Evolutionary conservation across 768 basidiomycete genomes (phyloP), one percentile per base, ranked within the genome.

Genomic region (Lactarius evosmus): DNA sequence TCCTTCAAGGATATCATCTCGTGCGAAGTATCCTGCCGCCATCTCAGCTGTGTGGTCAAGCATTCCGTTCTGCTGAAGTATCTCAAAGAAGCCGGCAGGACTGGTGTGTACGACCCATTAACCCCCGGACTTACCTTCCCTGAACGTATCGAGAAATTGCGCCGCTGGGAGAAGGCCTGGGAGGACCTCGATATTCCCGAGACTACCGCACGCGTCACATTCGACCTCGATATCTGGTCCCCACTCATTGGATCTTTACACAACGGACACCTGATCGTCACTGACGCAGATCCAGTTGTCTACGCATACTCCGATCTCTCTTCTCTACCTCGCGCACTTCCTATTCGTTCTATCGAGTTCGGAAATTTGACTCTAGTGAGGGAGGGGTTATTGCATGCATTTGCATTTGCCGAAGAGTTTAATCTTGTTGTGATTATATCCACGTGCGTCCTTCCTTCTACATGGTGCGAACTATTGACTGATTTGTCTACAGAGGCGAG

Each of bases 211-310:
- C 55, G 59, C n/a, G 51, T 65, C 32, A 65, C 59, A 7, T 65
- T 65, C 59, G 59, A 65, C 55, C 44, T 65, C 6, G 40, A 65
- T 38, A 56, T 52, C 22, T 65, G 64, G 64, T 61, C 64, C 25
- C 64, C 64, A n/a, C 64, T 65, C 55, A 57, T 61, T 34, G 64
- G 64, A 19, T 65, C 64, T 2, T 52, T 65, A 55, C 64, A 65
- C 32, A 56, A 61, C 7, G 64, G 64, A 2, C 60, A 65, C 50
- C 19, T 65, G 11, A 52, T 65, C 49, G 60, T 61, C 38, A 61
- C 64, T 4, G 59, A 57, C 55, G 59, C 58, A 11, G 49, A 65
- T 51, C 64, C 64, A 17, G 54, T 61, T 30, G 50, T 65, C 60
- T 65, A 65, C 11, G 49, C 64, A 32, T 57, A 60, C 25, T 65